Evolutionary conservation across 176 grass and related monocot species (phyloP), one percentile per base, ranked within the genome.

Genomic region (Puccinellia tenuiflora): DNA sequence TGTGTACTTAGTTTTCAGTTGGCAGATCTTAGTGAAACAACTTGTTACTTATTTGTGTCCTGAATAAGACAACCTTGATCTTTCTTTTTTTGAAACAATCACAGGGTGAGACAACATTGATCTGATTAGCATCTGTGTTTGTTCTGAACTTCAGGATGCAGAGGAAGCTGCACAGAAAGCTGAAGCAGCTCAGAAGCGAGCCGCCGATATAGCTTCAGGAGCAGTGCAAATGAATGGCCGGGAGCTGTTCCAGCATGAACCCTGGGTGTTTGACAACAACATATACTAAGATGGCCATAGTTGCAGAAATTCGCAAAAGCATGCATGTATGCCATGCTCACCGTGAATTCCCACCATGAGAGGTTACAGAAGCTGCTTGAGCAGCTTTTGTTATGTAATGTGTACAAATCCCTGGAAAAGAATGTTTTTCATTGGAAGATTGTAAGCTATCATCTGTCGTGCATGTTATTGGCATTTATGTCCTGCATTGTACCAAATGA

Each of bases 181-280:
- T 83, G 92, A 92, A 86, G 85, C 80, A 56, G 85, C 80, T 73
- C 73, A 34, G 77, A 97, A 94, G 75, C 83, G 91, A 79, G 89
- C 85, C 0, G 61, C 77, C 1, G 85, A 90, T 81, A 85, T 97
- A 79, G 83, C 89, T 28, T 77, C 84, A 21, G 92, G 83, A 81
- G 76, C 68, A 45, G 92, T 86, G 38, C 88, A 90, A 81, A 94
- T 97, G 94, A 97, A 94, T 68, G 94, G 92, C 5, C 81, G 88
- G 51, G 94, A 97, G 88, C 88, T 94, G 74, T 97, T 97, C 28
- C 80, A 79, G 56, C 88, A 89, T 22, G 90, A 97, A 40, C 94
- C 90, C 43, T 92, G 90, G 90, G 92, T 92, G 43, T 97, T 97
- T 46, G 94, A 92, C 89, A 97, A 92, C 28, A 62, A 75, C 40